Percentiles rank a stretch among this genome's conserved stretches.
Evolutionary conservation across 345 rosid genomes (phyloP).

Genomic region (Bruguiera parviflora): DNA sequence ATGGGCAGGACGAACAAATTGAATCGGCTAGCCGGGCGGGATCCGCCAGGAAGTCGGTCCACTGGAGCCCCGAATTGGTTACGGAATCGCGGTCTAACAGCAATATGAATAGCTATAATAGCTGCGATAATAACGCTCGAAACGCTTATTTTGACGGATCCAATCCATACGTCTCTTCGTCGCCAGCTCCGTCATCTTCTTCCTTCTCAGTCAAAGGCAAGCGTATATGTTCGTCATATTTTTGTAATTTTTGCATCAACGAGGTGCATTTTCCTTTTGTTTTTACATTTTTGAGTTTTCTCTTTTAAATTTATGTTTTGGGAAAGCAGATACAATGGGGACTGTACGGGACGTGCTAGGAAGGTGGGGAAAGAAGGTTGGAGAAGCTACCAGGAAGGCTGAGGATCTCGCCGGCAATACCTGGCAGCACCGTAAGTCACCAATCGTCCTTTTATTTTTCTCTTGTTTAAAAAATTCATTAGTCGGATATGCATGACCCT

Average conservation of each 20-base stretch:
- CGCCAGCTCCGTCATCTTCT: constrained; percentile 34
- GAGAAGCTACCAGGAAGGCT: constrained; percentile 31
- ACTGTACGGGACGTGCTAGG: constrained; percentile 24
- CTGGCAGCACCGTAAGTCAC: constrained; percentile 29
- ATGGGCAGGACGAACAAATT: not conserved
- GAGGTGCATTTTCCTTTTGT: not conserved
- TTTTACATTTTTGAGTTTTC: not conserved
- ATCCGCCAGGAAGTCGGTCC: constrained; percentile 59
- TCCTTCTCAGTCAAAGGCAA: constrained; percentile 53
- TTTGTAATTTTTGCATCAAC: not conserved
- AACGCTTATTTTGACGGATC: constrained; percentile 26
- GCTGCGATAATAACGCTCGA: not conserved
- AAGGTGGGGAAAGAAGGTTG: constrained; percentile 24
- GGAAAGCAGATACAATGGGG: constrained; percentile 45
- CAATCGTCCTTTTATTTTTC: not conserved
- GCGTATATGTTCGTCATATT: not conserved
- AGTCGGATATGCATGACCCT: not conserved
- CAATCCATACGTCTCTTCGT: constrained; percentile 48
- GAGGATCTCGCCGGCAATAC: constrained; percentile 35
- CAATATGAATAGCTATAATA: not conserved
- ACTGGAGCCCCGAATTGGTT: constrained; percentile 73
- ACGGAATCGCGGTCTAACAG: constrained; percentile 38
- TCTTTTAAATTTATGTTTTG: not conserved
- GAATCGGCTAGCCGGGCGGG: constrained; percentile 26
- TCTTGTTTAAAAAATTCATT: not conserved